Evolutionary conservation across 1,284 basidiomycete species (phyloP), one percentile per base, ranked within the genome.

Genomic region (Ustilago shanxiensis): DNA sequence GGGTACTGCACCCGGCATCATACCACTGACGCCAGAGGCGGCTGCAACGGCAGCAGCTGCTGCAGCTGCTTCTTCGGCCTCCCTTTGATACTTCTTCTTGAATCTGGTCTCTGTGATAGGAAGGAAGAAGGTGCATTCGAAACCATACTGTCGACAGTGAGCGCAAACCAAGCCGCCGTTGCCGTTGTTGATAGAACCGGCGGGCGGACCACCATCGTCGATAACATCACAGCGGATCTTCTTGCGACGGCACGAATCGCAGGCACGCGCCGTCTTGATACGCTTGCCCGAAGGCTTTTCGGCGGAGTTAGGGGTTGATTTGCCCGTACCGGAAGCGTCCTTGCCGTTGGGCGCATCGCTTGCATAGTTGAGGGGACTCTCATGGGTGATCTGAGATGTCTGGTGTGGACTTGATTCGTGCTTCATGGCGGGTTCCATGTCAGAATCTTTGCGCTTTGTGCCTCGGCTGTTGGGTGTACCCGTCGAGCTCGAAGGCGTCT

Each of bases 51-150:
- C 72, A 11, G 79, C 79, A 0, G 72, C 75, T 2, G 77, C 76
- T 0, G 87, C 87, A 0, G 88, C 87, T 73, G 93, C 92, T 78
- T 92, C 92, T 75, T 92, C 91, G 50, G 90, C 73, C 80, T 82
- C 79, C 14, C 76, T 51, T 61, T 83, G 81, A n/a, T 92, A 92
- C 88, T 95, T 94, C 88, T 96, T 96, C 89, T 98, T 98, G 90
- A 98, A 98, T 14, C 95, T 91, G 0, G 95, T 99, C 87, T 98
- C 96, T 20, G 95, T 95, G 82, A 99, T 98, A 56, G 96, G 96
- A 22, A 98, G 90, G 89, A 97, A 97, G 87, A 95, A 98, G 14
- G 83, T 83, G 68, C 78, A 85, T 49, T 72, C 76, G 51, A 80
- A 79, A 31, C 82, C 79, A 51, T 83, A 81, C 51, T 80, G 76